Conservation (phyloP, 768 basidiomycete species). For the Tulasnella calospora region DNA sequence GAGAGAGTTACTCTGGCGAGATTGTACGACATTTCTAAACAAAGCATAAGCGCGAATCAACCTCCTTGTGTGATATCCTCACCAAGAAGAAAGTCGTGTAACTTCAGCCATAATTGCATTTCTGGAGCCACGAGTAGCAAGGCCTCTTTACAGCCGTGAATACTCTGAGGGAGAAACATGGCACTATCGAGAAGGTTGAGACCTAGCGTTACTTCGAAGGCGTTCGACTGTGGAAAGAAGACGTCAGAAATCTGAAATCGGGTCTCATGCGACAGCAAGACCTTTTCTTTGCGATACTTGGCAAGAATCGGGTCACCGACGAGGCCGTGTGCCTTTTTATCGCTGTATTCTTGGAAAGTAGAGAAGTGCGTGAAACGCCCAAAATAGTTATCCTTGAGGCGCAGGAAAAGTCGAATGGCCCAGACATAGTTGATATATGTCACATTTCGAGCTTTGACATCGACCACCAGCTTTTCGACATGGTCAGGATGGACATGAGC, state of each 20-base stretch:
- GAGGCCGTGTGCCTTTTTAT: constrained; percentile 53
- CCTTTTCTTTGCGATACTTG: constrained; percentile 77
- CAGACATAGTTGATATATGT: constrained; percentile 75
- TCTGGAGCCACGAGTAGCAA: constrained; percentile 58
- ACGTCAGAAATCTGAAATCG: not conserved
- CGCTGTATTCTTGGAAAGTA: constrained; percentile 78
- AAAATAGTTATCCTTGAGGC: constrained; percentile 87
- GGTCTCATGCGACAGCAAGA: constrained; percentile 36
- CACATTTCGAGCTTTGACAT: constrained; percentile 49
- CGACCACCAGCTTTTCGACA: constrained; percentile 71
- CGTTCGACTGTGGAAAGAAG: constrained; percentile 56
- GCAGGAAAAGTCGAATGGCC: constrained; percentile 84
- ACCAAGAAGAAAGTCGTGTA: constrained; percentile 91
- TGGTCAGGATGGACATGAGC: constrained; percentile 60
- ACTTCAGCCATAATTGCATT: constrained; percentile 67
- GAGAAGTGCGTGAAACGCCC: constrained; percentile 91
- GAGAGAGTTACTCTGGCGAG: constrained; percentile 54
- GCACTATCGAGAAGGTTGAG: constrained; percentile 50
- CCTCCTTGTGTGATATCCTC: constrained; percentile 27
- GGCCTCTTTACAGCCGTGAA: constrained; percentile 37
- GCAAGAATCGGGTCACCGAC: constrained; percentile 75
- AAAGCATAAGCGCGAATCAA: constrained; percentile 5
- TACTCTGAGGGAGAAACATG: constrained; percentile 54
- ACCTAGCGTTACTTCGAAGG: constrained; percentile 67
- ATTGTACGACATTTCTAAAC: constrained; percentile 73